phyloP scores from a whole-genome alignment of 352 stramenopile species.

The Pythium phragmiticola region DNA sequence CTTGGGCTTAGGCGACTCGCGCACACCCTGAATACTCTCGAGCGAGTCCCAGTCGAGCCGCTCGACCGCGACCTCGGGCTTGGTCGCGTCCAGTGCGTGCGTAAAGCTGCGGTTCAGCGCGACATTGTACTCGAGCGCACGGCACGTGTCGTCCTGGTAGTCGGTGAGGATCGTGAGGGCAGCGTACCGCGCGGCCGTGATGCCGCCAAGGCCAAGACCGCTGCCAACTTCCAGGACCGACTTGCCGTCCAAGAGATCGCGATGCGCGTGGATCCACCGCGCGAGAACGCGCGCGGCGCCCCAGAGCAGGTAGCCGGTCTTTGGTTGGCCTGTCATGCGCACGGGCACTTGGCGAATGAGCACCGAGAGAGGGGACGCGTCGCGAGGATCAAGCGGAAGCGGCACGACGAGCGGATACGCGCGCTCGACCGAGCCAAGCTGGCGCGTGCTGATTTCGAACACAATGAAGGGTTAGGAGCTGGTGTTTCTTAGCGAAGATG shows the following conservation, averaged over 20 bases:
- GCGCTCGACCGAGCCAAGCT: slow-evolving; percentile 57
- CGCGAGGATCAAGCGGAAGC: slow-evolving; percentile 61
- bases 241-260: slow-evolving; percentile 68
- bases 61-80: slow-evolving; percentile 52
- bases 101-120: slow-evolving; percentile 72
- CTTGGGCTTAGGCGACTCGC: slow-evolving; percentile 31
- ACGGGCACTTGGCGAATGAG: slow-evolving; percentile 79
- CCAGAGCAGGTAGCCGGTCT: slow-evolving; percentile 86
- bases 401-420: slow-evolving; percentile 51
- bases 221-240: slow-evolving; percentile 82
- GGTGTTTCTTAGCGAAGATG: neutral
- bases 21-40: slow-evolving; percentile 49
- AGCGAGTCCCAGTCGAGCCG: slow-evolving; percentile 77
- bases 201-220: slow-evolving; percentile 74
- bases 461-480: neutral
- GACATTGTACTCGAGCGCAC: slow-evolving; percentile 77
- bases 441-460: slow-evolving; percentile 35
- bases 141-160: slow-evolving; percentile 82
- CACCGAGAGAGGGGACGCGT: slow-evolving; percentile 47
- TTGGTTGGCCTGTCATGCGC: slow-evolving; percentile 84
- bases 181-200: slow-evolving; percentile 72
- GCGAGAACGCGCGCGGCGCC: slow-evolving; percentile 77
- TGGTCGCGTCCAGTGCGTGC: slow-evolving; percentile 54
- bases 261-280: slow-evolving; percentile 79
- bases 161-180: slow-evolving; percentile 67